Evolutionary conservation across 176 grass and related monocot genomes (phyloP).

Genomic region (Rhynchospora pubera): DNA sequence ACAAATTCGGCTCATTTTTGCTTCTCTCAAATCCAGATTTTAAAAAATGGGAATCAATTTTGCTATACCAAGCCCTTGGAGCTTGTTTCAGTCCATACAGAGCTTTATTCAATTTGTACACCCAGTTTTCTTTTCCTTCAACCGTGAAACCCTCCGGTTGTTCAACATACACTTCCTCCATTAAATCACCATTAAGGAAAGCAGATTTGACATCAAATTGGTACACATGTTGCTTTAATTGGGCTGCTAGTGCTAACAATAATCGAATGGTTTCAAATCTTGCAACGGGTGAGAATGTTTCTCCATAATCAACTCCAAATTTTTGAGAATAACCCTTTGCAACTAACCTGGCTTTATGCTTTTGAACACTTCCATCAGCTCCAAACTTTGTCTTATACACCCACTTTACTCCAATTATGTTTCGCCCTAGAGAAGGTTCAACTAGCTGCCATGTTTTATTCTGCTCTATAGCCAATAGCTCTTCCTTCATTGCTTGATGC

Average conservation of each 20-base stretch:
- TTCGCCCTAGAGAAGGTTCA: too few species aligned
- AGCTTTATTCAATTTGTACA: not conserved
- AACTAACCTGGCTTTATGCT: too few species aligned
- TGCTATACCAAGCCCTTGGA: not conserved
- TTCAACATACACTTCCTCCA: slow-evolving; percentile 4
- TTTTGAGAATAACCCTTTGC: too few species aligned
- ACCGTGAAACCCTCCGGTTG: not conserved
- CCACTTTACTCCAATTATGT: too few species aligned
- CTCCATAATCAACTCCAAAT: too few species aligned
- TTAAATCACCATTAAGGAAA: not conserved
- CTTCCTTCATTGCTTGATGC: slow-evolving; percentile 1
- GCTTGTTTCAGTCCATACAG: slow-evolving; percentile 8
- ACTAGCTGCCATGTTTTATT: not conserved
- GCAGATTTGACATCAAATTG: slow-evolving; percentile 9
- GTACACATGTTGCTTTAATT: not conserved
- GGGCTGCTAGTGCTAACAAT: not conserved
- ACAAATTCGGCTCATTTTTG: not conserved
- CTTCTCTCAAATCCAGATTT: not conserved
- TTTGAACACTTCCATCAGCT: too few species aligned
- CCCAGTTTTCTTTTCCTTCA: not conserved
- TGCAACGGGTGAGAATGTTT: too few species aligned
- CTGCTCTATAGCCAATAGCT: slow-evolving; percentile 21
- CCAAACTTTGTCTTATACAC: too few species aligned
- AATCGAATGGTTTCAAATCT: too few species aligned
- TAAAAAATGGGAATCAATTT: not conserved